Evolutionary conservation across 495 filamentous ascomycete genomes (phyloP), one percentile per base, ranked within the genome.

Genomic region (Aspergillus steynii): DNA sequence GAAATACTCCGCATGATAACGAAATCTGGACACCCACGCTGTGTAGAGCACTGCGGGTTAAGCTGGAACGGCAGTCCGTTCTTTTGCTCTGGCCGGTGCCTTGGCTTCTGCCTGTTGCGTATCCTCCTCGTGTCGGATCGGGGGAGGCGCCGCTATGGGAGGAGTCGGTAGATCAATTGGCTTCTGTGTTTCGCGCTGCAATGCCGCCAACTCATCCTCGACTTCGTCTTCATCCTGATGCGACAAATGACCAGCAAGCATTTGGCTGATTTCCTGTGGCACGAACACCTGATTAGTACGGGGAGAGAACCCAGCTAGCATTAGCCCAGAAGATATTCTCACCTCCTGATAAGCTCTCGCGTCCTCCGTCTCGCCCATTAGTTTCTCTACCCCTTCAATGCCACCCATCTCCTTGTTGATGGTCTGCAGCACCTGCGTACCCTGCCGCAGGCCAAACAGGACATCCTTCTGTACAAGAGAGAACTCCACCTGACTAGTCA

Each of bases 211-310:
- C 77, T 98, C 95, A 67, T 97, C 93, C 69, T 97, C 96, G 28
- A 98, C 96, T 68, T 97, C 95, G 62, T 97, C 96, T 72, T 98
- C 95, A 74, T 98, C 96, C 68, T 94, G 89, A 68, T 91, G 93
- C 45, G 90, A 91, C 77, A 97, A 88, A 61, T 85, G 81, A 2
- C 91, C 91, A 9, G 85, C 90, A 10, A 99, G 83, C 88, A 97
- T 91, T 49, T 95, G 92, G 73, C 86, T 93, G 61, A 99, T 82
- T 73, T 95, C 93, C 90, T 95, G 65, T 71, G 61, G 25, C 55
- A 60, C 52, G 34, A 64, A 64, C 29, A 65, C 59, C 28, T 65
- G 25, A 50, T 46, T 48, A 69, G 5, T 6, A 55, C 10, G 45
- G 29, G 50, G 52, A 48, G 3, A 12, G 12, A 50, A 45, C 29